Base-by-base conservation (phyloP, 2,329 filamentous ascomycete species). In the Davidsoniella australis region DNA sequence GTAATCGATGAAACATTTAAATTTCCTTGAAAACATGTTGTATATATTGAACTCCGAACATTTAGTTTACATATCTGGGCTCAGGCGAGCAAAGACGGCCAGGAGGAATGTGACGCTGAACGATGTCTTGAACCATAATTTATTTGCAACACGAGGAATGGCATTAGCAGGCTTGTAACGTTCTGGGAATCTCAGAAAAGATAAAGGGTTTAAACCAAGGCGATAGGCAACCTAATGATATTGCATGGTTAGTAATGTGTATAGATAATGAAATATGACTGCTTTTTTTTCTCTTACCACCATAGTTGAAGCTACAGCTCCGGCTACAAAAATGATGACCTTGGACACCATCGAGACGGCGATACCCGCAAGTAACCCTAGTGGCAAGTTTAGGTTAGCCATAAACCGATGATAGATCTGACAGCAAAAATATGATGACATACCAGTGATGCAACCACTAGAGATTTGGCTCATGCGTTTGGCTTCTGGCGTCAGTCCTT, bases 51-150 rank as follows among this genome's bases (percentile, higher is more conserved):
- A 23, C 5, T 23, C 20, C 5, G 20, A 23, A 23, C 5, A 4
- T 5, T 23, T 23, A 1, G 20, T 23, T 33, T 33, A 33, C 29
- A 33, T 33, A 12, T 33, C 29, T 9, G 29, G 12, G 29, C 6
- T 33, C 8, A 33, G 6, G 46, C 58, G 61, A 49, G 62, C 61
- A 56, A 66, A 63, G 12, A 64, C 64, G 45, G 81, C 80, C 58
- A 87, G 63, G 23, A 80, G 74, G 64, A 87, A 87, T 24, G 82
- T 82, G 40, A 76, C 58, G n/a, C 78, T 76, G 61, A 88, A 87
- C 2, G 79, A 77, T 18, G 79, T 60, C 59, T 80, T 82, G 60
- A 83, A 81, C 16, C 73, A 75, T 71, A 56, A 78, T 74, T 53
- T 72, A 68, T 53, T 38, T 17, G 43, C 41, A 29, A 53, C 49